Base-by-base conservation (phyloP, 495 filamentous ascomycete species). In the Podospora australis region DNA sequence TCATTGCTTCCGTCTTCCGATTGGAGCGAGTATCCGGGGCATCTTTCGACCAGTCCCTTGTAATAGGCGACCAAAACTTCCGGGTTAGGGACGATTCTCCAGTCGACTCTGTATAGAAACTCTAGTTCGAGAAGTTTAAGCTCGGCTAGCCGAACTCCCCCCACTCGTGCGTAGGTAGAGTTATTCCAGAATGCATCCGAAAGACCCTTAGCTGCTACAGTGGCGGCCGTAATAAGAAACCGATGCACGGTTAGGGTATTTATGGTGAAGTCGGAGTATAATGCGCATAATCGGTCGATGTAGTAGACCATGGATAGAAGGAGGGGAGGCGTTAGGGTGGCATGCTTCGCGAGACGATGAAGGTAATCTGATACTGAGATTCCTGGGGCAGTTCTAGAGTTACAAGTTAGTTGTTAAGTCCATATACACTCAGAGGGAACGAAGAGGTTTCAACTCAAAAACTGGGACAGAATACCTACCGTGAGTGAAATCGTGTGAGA, bases 301-400 rank as follows among this genome's bases (percentile, higher is more conserved):
- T 98, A 98, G 62, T 91, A 97, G 44, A 98, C 92, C 90, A 98
- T 98, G 52, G 88, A 90, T n/a, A 98, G 78, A n/a, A 98, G 78
- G 45, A 98, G 87, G 5, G 92, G 90, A 5, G 92, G 90, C 6
- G 87, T 86, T 1, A 98, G 78, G 1, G 90, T 95, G 22, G 92
- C 92, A 64, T 98, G 92, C 39, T 89, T 90, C 9, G 92, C 90
- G 14, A 98, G 75, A 46, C 92, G 84, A 57, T 90, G 83, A 6
- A 98, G 75, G 64, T 98, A 98, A 60, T 97, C 92, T 28, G 78
- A 70, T 14, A 98, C 90, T 40, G 88, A 94, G 30, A 98, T 98
- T 39, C 86, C 90, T 6, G 92, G 92, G 2, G 92, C 87, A 3
- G 92, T 90, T 60, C 85, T 88, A 23, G n/a, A 21, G n/a, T 6